Conservation (phyloP, 306 rosid species). For the Myrica gale region DNA sequence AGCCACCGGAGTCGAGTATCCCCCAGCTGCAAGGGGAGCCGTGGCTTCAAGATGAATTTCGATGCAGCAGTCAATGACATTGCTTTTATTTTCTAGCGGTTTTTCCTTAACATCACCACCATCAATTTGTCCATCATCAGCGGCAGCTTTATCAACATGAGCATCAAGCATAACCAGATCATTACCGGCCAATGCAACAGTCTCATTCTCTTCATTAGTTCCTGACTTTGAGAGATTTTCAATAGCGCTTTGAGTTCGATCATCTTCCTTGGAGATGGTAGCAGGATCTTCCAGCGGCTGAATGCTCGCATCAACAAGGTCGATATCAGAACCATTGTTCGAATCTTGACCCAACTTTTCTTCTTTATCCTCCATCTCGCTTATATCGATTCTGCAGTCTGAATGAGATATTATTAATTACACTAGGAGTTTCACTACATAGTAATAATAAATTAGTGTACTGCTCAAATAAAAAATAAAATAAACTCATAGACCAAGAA, state of each 20-base stretch:
- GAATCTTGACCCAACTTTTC: slow-evolving; percentile 26
- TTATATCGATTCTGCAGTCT: slow-evolving; percentile 20
- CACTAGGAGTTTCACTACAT: background rate
- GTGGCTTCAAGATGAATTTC: slow-evolving; percentile 28
- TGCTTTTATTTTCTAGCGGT: slow-evolving; percentile 22
- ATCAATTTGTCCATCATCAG: slow-evolving; percentile 18
- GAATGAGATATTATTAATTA: background rate
- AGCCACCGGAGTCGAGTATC: slow-evolving; percentile 31
- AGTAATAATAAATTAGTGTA: background rate
- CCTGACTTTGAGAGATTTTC: slow-evolving; percentile 19
- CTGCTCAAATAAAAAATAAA: background rate
- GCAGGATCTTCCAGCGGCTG: slow-evolving; percentile 6
- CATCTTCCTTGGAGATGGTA: slow-evolving; percentile 17
- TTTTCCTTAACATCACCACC: slow-evolving; percentile 24
- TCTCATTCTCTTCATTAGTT: background rate
- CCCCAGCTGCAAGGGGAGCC: slow-evolving; percentile 23
- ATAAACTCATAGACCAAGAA: background rate
- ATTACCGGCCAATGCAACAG: slow-evolving; percentile 20
- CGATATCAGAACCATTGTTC: slow-evolving; percentile 31
- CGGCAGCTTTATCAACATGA: background rate
- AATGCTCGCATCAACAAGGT: slow-evolving; percentile 28
- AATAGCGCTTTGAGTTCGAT: slow-evolving; percentile 8
- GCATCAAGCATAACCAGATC: slow-evolving; percentile 40
- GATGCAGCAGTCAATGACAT: slow-evolving; percentile 16
- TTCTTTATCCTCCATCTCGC: slow-evolving; percentile 42